phyloP scores from a whole-genome alignment of 495 filamentous ascomycete species.

The Geoglossum glabrum region DNA sequence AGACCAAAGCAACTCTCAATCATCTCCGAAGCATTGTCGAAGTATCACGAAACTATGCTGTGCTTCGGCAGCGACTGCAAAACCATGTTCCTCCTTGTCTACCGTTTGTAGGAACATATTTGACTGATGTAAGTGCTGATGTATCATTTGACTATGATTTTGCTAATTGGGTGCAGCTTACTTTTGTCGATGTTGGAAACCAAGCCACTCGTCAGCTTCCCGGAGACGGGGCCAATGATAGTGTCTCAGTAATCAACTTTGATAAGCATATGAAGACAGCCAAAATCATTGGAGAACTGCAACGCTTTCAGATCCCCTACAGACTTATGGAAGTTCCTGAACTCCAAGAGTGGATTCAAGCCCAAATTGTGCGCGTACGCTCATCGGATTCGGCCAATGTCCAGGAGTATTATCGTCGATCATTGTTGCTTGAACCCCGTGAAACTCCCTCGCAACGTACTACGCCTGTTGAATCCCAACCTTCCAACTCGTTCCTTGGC shows the following conservation, averaged over 20 bases:
- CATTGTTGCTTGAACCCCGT: slow-evolving; percentile 68
- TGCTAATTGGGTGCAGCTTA: slow-evolving; percentile 21
- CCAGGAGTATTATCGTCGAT: slow-evolving; percentile 67
- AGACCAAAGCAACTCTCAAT: slow-evolving; percentile 63
- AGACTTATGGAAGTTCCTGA: slow-evolving; percentile 67
- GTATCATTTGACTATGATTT: slow-evolving; percentile 16
- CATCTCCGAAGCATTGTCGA: slow-evolving; percentile 66
- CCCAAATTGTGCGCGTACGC: slow-evolving; percentile 63
- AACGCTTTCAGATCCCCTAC: slow-evolving; percentile 94
- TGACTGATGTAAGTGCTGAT: slow-evolving; percentile 38
- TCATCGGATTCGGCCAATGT: slow-evolving; percentile 59
- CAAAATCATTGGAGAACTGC: slow-evolving; percentile 83
- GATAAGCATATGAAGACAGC: slow-evolving; percentile 94
- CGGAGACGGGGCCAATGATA: slow-evolving; percentile 25
- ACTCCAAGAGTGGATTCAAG: slow-evolving; percentile 83
- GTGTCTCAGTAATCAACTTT: slow-evolving; percentile 80
- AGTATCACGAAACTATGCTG: slow-evolving; percentile 73
- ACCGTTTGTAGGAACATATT: slow-evolving; percentile 90
- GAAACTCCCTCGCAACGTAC: slow-evolving; percentile 21
- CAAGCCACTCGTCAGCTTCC: slow-evolving; percentile 49
- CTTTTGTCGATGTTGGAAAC: slow-evolving; percentile 85
- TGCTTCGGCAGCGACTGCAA: slow-evolving; percentile 73
- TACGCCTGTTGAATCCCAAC: neutral
- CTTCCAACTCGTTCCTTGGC: neutral
- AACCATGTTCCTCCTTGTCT: slow-evolving; percentile 81